Evolutionary conservation across 2,329 filamentous ascomycete species (phyloP).

Genomic region (Aspergillus ochraceus): DNA sequence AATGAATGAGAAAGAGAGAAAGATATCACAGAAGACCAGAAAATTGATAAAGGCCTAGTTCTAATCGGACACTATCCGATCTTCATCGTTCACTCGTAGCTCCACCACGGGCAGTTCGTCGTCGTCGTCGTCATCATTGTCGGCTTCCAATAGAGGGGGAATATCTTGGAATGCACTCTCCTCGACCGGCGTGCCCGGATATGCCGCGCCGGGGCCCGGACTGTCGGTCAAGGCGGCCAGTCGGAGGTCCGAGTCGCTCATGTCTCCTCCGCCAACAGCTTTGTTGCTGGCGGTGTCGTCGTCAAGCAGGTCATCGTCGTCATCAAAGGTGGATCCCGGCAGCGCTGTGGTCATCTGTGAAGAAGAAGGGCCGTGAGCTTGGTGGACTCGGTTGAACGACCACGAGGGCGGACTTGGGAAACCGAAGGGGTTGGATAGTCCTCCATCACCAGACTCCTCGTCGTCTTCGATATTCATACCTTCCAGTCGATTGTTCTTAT

Average conservation of each 20-base stretch:
- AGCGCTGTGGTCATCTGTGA: slow-evolving; percentile 30
- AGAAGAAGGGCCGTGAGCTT: slow-evolving; percentile 31
- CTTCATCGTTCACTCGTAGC: slow-evolving; percentile 39
- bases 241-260: slow-evolving; percentile 34
- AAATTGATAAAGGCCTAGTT: not conserved
- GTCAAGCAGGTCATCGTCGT: slow-evolving; percentile 34
- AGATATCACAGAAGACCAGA: slow-evolving; percentile 3
- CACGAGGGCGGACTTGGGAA: slow-evolving; percentile 32
- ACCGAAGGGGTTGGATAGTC: slow-evolving; percentile 24
- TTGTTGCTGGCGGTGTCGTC: slow-evolving; percentile 40
- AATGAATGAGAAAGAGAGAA: slow-evolving; percentile 7
- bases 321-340: slow-evolving; percentile 28
- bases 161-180: slow-evolving; percentile 33
- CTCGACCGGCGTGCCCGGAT: slow-evolving; percentile 26
- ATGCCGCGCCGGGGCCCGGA: slow-evolving; percentile 20
- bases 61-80: slow-evolving; percentile 24
- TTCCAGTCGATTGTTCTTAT: slow-evolving; percentile 24
- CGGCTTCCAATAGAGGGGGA: slow-evolving; percentile 29
- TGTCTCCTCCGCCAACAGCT: slow-evolving; percentile 38
- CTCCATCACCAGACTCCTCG: slow-evolving; percentile 24
- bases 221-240: slow-evolving; percentile 30
- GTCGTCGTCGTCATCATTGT: slow-evolving; percentile 30
- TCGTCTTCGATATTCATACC: slow-evolving; percentile 38
- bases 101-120: slow-evolving; percentile 44
- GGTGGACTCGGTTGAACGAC: slow-evolving; percentile 36